Evolutionary conservation across 2,329 filamentous ascomycete genomes (phyloP).

Genomic region (Samsoniella hepiali): DNA sequence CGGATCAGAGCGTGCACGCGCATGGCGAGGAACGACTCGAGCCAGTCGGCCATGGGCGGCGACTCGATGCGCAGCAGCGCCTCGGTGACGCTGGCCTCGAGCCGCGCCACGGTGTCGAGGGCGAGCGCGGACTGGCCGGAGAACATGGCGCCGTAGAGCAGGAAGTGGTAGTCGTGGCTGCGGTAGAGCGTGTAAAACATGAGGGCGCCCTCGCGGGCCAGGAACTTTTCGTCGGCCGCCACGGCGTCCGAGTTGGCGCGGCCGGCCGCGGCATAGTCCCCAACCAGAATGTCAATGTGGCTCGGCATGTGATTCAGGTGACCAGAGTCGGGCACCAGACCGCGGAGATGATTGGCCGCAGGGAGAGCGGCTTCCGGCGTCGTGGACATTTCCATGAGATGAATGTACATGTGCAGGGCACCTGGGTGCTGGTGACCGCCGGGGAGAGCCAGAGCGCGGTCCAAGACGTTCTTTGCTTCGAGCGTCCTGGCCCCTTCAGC

Average conservation of each 20-base stretch:
- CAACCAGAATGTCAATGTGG: constrained; percentile 70
- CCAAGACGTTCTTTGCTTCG: constrained; percentile 35
- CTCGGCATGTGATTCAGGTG: constrained; percentile 74
- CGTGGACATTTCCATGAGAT: constrained; percentile 69
- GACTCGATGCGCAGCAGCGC: constrained; percentile 60
- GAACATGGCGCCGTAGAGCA: constrained; percentile 76
- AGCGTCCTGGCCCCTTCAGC: constrained; percentile 32
- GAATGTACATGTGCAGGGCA: constrained; percentile 71
- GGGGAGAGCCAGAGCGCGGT: constrained; percentile 45
- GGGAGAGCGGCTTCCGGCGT: constrained; percentile 57
- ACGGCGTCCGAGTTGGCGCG: constrained; percentile 65
- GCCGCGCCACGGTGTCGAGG: constrained; percentile 54
- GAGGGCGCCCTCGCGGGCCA: constrained; percentile 54
- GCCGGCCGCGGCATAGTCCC: constrained; percentile 66
- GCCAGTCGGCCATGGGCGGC: constrained; percentile 75
- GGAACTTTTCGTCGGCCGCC: constrained; percentile 63
- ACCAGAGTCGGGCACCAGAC: constrained; percentile 60
- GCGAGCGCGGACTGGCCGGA: constrained; percentile 62
- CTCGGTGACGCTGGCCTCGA: constrained; percentile 63
- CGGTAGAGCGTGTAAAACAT: constrained; percentile 79
- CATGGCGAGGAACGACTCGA: constrained; percentile 68
- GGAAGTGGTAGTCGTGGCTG: constrained; percentile 71
- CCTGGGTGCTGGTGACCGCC: constrained; percentile 57
- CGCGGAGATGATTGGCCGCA: constrained; percentile 57
- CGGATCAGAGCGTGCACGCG: constrained; percentile 67